Evolutionary conservation across 1,139 yeast genomes (phyloP), one percentile per base, ranked within the genome.

Genomic region (Diutina ranongensis): DNA sequence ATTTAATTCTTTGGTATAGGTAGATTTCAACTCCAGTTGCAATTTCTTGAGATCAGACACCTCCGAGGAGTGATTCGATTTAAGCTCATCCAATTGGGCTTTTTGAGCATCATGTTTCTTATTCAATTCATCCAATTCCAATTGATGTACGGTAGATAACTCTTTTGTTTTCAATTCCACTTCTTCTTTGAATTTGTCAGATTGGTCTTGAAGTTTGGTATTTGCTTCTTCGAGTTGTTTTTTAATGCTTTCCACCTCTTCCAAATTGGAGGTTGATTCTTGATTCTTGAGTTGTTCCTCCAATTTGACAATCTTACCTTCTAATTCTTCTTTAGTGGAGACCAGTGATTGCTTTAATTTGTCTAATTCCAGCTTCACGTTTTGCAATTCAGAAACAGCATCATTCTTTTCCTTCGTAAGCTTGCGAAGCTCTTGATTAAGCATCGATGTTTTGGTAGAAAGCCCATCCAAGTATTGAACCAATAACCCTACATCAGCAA

Each of bases 381-480:
- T 51, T 3, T 49, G 44, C 40, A 55, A 46, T 1, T 47, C 44
- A 12, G 54, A 47, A 12, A 52, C 50, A 25, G 57, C 60, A 15
- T 55, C 51, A 3, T 55, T 45, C 4, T 51, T 46, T 18, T 51
- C 50, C 31, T 75, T 62, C 54, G 42, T 38, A 8, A 38, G 32
- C 16, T 38, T 38, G 16, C 42, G 42, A 15, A 80, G 59, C 54
- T 81, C 86, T 10, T 62, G 67, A 52, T 69, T 74, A 49, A 78
- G 65, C 63, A 88, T 62, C 2, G 68, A 66, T n/a, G 75, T 76
- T 57, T 83, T 83, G 45, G 76, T 72, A 21, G 72, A 73, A 47
- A 85, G 61, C 32, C 85, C 81, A 47, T 72, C 71, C 46, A 89
- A 70, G 59, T 80, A 88, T 46, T 82, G 89, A 36, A 80, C 78